Percentiles rank a stretch among this genome's conserved stretches.
These are phyloP conservation scores for Eucalyptus cladocalyx DNA, from an alignment of 345 rosid genomes.

Conservation along the genomic window DNA sequence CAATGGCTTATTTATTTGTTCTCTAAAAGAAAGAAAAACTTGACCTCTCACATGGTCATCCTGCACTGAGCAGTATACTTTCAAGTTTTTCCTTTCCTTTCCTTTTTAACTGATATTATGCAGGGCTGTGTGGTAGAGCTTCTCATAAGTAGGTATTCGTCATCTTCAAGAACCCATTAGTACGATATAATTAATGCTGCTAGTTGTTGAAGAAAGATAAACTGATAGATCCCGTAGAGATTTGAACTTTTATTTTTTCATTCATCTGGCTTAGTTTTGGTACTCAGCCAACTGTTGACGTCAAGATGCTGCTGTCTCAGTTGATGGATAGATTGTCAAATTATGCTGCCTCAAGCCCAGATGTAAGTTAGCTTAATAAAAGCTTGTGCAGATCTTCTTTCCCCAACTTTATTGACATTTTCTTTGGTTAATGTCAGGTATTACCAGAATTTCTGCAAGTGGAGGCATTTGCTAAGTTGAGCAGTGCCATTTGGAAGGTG, in stretches of 20 bases:
- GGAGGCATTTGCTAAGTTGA: slow-evolving; percentile 80
- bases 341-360: slow-evolving; percentile 74
- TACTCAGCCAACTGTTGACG: slow-evolving; percentile 77
- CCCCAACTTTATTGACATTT: background rate
- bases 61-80: background rate
- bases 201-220: background rate
- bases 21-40: background rate
- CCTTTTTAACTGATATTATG: background rate
- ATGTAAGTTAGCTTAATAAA: slow-evolving; percentile 27
- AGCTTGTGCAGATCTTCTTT: background rate
- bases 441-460: slow-evolving; percentile 87
- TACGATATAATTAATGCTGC: background rate
- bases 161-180: background rate
- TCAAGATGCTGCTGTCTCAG: slow-evolving; percentile 72
- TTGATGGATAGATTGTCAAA: slow-evolving; percentile 92
- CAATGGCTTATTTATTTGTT: background rate
- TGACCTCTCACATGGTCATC: background rate
- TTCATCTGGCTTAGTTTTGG: background rate
- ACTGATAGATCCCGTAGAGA: background rate
- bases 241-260: background rate
- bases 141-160: background rate
- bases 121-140: background rate
- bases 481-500: slow-evolving; percentile 85
- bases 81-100: background rate
- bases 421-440: slow-evolving; percentile 15